phyloP scores from a whole-genome alignment of 2,329 filamentous ascomycete species.

The Colletotrichum navitas region DNA sequence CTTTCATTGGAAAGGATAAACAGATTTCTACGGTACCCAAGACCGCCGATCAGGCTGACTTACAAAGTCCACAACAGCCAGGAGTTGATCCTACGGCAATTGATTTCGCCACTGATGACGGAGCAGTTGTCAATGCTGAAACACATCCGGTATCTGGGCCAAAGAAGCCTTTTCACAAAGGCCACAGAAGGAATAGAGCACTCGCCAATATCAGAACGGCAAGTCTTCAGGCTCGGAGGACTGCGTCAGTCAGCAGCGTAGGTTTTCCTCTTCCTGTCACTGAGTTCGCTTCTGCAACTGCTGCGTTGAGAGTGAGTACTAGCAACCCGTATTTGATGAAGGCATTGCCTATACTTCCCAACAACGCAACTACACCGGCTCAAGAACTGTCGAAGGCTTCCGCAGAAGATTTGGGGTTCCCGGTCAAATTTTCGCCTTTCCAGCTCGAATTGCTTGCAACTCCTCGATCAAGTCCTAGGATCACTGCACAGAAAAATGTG shows the following conservation, averaged over 20 bases:
- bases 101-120: neutral
- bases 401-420: constrained; percentile 25
- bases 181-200: constrained; percentile 48
- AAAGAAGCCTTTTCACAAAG: constrained; percentile 25
- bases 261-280: constrained; percentile 55
- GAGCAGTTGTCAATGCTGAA: neutral
- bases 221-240: constrained; percentile 17
- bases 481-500: constrained; percentile 18
- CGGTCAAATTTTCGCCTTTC: constrained; percentile 40
- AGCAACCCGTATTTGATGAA: constrained; percentile 67
- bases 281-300: constrained; percentile 62
- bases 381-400: neutral
- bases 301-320: constrained; percentile 60
- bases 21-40: constrained; percentile 2
- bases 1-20: constrained; percentile 44
- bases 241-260: neutral
- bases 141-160: neutral
- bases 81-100: neutral
- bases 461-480: constrained; percentile 24
- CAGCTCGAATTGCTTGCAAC: constrained; percentile 37
- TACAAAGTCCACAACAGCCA: neutral
- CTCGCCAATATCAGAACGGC: constrained; percentile 44
- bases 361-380: constrained; percentile 39
- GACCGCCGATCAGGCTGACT: neutral
- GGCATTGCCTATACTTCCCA: constrained; percentile 61